Percentiles rank a stretch among this genome's conserved stretches.
These are phyloP conservation scores for Tuber brumale DNA, from an alignment of 495 filamentous ascomycete species.

Conservation along the genomic window DNA sequence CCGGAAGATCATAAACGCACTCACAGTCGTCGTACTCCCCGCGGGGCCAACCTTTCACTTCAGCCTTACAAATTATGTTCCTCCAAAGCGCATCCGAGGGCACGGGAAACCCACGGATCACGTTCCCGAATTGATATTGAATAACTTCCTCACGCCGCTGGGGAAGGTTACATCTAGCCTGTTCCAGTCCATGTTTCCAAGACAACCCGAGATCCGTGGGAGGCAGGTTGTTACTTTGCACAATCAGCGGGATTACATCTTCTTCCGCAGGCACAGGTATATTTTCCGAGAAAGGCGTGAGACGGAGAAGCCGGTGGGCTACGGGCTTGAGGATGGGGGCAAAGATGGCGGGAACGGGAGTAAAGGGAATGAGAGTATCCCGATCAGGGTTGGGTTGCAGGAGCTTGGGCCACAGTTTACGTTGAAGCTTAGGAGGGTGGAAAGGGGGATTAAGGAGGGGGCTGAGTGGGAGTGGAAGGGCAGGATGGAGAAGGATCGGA, in stretches of 20 bases:
- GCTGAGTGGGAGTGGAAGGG: slow-evolving; percentile 90
- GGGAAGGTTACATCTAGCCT: slow-evolving; percentile 83
- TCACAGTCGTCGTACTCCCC: slow-evolving; percentile 78
- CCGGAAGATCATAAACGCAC: slow-evolving; percentile 64
- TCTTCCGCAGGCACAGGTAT: slow-evolving; percentile 82
- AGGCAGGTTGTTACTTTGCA: slow-evolving; percentile 86
- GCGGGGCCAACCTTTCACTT: slow-evolving; percentile 84
- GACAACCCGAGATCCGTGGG: slow-evolving; percentile 71
- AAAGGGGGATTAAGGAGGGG: slow-evolving; percentile 69
- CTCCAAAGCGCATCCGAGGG: slow-evolving; percentile 73
- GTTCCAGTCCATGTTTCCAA: slow-evolving; percentile 76
- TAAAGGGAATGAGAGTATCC: slow-evolving; percentile 72
- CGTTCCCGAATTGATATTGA: slow-evolving; percentile 86
- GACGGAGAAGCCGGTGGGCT: slow-evolving; percentile 73
- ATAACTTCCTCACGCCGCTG: slow-evolving; percentile 89
- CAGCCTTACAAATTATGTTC: slow-evolving; percentile 72
- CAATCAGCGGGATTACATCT: slow-evolving; percentile 95
- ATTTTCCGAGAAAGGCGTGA: slow-evolving; percentile 78
- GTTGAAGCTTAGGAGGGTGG: slow-evolving; percentile 79
- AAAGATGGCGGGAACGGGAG: slow-evolving; percentile 73
- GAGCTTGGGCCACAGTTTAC: slow-evolving; percentile 81
- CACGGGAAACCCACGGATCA: slow-evolving; percentile 86
- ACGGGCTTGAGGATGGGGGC: slow-evolving; percentile 36
- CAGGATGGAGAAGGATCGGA: slow-evolving; percentile 85
- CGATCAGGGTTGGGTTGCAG: slow-evolving; percentile 74